A percentile compares a stretch with the other conserved stretches of the same genome.
These are phyloP conservation scores for Spathaspora passalidarum DNA, from an alignment of 805 yeast genomes.

Conservation along the genomic window DNA sequence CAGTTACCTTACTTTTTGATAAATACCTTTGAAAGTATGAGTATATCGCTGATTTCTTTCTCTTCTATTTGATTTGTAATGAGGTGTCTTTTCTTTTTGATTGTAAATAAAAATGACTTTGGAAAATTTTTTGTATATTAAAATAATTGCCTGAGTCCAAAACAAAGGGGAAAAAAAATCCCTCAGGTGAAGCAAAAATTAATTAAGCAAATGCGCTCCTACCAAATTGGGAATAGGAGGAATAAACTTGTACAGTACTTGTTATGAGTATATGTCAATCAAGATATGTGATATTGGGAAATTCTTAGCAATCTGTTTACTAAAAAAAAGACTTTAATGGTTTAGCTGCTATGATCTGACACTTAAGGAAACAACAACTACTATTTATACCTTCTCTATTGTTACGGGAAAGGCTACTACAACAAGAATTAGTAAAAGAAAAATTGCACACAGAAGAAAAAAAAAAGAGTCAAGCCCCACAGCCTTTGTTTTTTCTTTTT, in stretches of 20 bases:
- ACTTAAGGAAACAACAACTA: not conserved
- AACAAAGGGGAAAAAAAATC: not conserved
- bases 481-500: not conserved
- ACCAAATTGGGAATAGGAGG: not conserved
- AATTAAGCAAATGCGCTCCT: not conserved
- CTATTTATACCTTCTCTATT: slow-evolving; percentile 1
- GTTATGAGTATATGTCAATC: not conserved
- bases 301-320: not conserved
- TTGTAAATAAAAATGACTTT: not conserved
- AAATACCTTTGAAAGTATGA: not conserved
- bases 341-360: not conserved
- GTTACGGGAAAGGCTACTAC: not conserved
- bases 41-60: not conserved
- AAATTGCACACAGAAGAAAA: not conserved
- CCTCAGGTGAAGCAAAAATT: not conserved
- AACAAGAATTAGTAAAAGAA: not conserved
- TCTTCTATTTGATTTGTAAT: not conserved
- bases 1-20: not conserved
- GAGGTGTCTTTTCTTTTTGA: not conserved
- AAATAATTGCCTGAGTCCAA: not conserved
- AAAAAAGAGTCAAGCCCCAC: slow-evolving; percentile 1
- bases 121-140: not conserved
- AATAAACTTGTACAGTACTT: not conserved
- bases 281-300: not conserved
- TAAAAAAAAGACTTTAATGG: not conserved